A percentile compares a stretch with the other conserved stretches of the same genome.
Conservation (phyloP, 495 filamentous ascomycete species). For the Tirmania nivea region DNA sequence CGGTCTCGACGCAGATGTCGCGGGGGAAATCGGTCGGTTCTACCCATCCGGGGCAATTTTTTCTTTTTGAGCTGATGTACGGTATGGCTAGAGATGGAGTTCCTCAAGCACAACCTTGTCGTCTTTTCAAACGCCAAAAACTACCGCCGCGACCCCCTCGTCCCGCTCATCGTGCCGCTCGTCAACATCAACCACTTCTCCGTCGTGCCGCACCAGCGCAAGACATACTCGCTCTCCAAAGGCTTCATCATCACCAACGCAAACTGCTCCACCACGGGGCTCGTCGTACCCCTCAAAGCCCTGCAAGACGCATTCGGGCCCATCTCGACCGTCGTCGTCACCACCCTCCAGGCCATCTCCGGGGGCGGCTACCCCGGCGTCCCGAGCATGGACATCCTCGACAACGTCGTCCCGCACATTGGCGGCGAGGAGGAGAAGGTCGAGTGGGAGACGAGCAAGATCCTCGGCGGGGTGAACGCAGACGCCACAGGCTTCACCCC, state of each 20-base stretch:
- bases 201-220: slow-evolving; percentile 54
- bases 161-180: slow-evolving; percentile 69
- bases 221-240: slow-evolving; percentile 41
- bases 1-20: slow-evolving; percentile 65
- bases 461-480: slow-evolving; percentile 45
- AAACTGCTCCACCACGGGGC: slow-evolving; percentile 74
- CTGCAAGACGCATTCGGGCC: slow-evolving; percentile 54
- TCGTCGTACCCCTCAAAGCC: slow-evolving; percentile 74
- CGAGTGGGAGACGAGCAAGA: slow-evolving; percentile 68
- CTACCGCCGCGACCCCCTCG: slow-evolving; percentile 58
- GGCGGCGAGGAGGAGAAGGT: slow-evolving; percentile 80
- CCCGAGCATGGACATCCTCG: slow-evolving; percentile 46
- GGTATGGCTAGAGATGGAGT: slow-evolving; percentile 46
- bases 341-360: slow-evolving; percentile 74
- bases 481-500: slow-evolving; percentile 44
- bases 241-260: slow-evolving; percentile 78
- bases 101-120: slow-evolving; percentile 52
- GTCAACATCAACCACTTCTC: slow-evolving; percentile 62
- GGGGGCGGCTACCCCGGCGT: slow-evolving; percentile 80
- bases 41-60: neutral
- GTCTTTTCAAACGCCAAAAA: slow-evolving; percentile 86
- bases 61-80: neutral
- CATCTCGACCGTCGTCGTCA: slow-evolving; percentile 53
- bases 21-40: slow-evolving; percentile 50
- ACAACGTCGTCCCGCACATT: slow-evolving; percentile 74